Evolutionary conservation across 176 grass and related monocot genomes (phyloP).

Genomic region (Ensete ventricosum): DNA sequence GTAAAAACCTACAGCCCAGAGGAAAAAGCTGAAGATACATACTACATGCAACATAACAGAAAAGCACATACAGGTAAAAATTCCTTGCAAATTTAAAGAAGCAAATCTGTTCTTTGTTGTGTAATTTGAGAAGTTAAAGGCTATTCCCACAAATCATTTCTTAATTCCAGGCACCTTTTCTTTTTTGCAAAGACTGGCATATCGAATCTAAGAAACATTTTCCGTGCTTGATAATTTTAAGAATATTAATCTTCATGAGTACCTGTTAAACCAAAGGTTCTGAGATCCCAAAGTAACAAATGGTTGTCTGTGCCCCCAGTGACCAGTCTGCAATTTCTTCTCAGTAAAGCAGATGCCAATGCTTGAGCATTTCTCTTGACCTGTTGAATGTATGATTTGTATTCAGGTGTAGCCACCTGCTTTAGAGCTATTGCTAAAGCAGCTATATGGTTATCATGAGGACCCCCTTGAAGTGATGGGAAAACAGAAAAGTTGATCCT

Average conservation of each 20-base stretch:
- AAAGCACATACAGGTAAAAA: too few relatives aligned
- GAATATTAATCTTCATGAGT: slow-evolving; percentile 7
- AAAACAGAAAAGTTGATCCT: slow-evolving; percentile 93
- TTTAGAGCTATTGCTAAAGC: slow-evolving; percentile 86
- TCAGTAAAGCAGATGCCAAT: slow-evolving; percentile 67
- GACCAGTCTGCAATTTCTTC: slow-evolving; percentile 94
- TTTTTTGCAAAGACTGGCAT: too few relatives aligned
- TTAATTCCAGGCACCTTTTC: too few relatives aligned
- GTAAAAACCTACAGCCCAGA: too few relatives aligned
- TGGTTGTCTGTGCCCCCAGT: slow-evolving; percentile 98
- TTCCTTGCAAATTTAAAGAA: too few relatives aligned
- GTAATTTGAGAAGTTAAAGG: too few relatives aligned
- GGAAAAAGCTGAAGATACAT: too few relatives aligned
- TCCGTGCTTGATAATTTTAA: not conserved
- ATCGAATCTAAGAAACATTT: not conserved
- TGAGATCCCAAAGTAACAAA: slow-evolving; percentile 95
- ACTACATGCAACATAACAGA: too few relatives aligned
- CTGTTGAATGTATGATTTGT: slow-evolving; percentile 90
- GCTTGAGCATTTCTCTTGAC: slow-evolving; percentile 95
- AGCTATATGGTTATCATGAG: slow-evolving; percentile 94
- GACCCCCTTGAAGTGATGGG: slow-evolving; percentile 95
- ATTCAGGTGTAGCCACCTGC: slow-evolving; percentile 86
- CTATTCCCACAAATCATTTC: too few relatives aligned
- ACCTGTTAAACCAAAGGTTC: slow-evolving; percentile 94
- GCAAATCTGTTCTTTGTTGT: too few relatives aligned